These are phyloP conservation scores for Taphrina flavorubra DNA, from an alignment of 1,139 yeast genomes.

Conservation along the genomic window DNA sequence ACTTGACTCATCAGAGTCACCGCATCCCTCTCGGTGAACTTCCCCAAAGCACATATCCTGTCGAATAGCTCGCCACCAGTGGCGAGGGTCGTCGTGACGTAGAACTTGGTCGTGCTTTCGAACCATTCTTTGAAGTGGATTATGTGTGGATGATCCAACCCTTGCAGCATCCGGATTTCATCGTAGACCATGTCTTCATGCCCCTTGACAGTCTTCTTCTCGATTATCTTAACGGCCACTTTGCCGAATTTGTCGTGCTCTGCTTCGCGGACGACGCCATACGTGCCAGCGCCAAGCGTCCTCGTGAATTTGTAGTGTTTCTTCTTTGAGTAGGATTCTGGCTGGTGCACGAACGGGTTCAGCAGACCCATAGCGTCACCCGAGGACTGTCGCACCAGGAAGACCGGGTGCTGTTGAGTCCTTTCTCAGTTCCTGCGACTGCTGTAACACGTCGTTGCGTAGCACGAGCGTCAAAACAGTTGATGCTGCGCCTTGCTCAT, in stretches of 20 bases:
- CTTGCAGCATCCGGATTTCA: constrained; percentile 71
- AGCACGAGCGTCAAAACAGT: too few species aligned
- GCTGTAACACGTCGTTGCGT: too few species aligned
- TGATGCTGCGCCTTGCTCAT: neutral
- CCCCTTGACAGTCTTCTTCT: constrained; percentile 80
- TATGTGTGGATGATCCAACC: constrained; percentile 76
- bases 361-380: constrained; percentile 16
- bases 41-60: constrained; percentile 73
- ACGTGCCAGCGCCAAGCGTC: constrained; percentile 79
- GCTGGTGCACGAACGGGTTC: constrained; percentile 28
- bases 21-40: constrained; percentile 86
- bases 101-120: constrained; percentile 78
- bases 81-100: constrained; percentile 68
- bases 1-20: constrained; percentile 70
- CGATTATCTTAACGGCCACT: constrained; percentile 84
- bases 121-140: constrained; percentile 87
- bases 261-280: constrained; percentile 86
- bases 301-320: constrained; percentile 32
- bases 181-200: constrained; percentile 73
- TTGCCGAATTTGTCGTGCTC: constrained; percentile 65
- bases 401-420: neutral
- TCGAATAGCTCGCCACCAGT: constrained; percentile 93
- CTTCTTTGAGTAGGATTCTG: constrained; percentile 35
- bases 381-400: neutral
- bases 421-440: neutral